Conservation (phyloP, 2,329 filamentous ascomycete genomes). For the Penicillium sp. region DNA sequence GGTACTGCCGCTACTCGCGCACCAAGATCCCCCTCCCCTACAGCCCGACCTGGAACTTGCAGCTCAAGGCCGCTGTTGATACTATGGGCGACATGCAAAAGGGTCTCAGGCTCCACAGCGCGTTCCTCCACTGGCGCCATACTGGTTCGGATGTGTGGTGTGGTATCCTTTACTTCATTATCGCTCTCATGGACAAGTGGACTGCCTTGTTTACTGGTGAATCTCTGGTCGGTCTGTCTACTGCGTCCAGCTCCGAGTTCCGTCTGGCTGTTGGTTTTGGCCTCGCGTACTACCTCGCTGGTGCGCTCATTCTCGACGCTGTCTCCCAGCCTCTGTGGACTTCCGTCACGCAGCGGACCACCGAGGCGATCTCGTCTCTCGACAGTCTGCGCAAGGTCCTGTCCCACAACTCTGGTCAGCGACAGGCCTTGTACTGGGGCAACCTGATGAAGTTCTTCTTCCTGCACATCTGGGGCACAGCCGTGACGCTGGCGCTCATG, state of each 20-base stretch:
- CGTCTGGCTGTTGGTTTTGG: constrained; percentile 59
- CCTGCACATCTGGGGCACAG: constrained; percentile 57
- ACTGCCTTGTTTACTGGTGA: constrained; percentile 53
- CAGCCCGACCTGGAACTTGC: constrained; percentile 62
- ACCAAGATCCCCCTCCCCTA: constrained; percentile 55
- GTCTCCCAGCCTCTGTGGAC: constrained; percentile 35
- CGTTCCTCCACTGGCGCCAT: constrained; percentile 62
- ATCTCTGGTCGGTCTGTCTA: constrained; percentile 46
- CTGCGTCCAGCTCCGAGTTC: constrained; percentile 41
- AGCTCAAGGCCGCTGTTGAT: constrained; percentile 58
- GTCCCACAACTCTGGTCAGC: constrained; percentile 46
- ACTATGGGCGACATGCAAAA: constrained; percentile 60
- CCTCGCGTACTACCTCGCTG: constrained; percentile 60
- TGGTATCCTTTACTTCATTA: constrained; percentile 58
- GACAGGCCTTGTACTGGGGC: constrained; percentile 55
- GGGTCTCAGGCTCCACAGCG: constrained; percentile 60
- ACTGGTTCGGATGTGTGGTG: constrained; percentile 59
- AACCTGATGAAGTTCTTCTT: constrained; percentile 56
- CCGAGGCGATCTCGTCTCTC: constrained; percentile 12
- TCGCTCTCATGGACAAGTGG: constrained; percentile 62
- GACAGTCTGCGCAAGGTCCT: constrained; percentile 29
- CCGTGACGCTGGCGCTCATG: constrained; percentile 53
- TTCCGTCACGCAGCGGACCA: constrained; percentile 5
- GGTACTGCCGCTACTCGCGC: constrained; percentile 52
- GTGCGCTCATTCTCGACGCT: constrained; percentile 60